Evolutionary conservation across 352 stramenopile genomes (phyloP), one percentile per base, ranked within the genome.

Genomic region (Globisporangium mamillatum): DNA sequence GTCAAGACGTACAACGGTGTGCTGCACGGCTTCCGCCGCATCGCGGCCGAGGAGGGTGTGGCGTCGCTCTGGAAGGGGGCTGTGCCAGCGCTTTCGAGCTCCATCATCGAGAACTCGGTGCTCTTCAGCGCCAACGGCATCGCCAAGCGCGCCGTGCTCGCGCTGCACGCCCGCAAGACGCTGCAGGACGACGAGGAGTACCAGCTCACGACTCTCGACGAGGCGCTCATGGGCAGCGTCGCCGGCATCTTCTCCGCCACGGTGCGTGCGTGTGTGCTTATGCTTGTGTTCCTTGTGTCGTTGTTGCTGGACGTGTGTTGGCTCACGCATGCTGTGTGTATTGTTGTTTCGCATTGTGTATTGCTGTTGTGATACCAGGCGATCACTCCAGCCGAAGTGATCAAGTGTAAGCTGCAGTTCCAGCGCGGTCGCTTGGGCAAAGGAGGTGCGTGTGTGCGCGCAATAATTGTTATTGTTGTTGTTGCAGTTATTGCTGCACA

Each of bases 31-130:
- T 90, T 93, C 69, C 75, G 71, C 53, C 81, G 80, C 55, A 93
- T 93, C 60, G 84, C 89, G 46, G 80, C 77, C 7, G 82, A 94
- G 53, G 88, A 96, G 60, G 85, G 88, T 50, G 67, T 86, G 4
- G 57, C 76, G 7, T 79, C 90, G 69, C 84, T 97, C n/a, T 97
- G 89, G 86, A 93, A 93, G 73, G 90, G 90, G n/a, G 88, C 89
- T 0, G 75, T 94, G 63, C 90, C 90, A 1, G 90, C 90, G 61
- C 82, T 97, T 20, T 90, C 82, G 44, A 95, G 86, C 75, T 91
- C 90, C 27, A 88, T 96, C 68, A 90, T 97, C 58, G 90, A 97
- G 62, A 97, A 97, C 75, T 89, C 90, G 55, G 90, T 97, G 60
- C 80, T 97, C 27, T 97, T 97, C 67, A 94, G 83, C 44, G 88